Percentiles rank a stretch among this genome's conserved stretches.
Evolutionary conservation across 2,329 filamentous ascomycete species (phyloP).

Genomic region (Colletotrichum navitas): DNA sequence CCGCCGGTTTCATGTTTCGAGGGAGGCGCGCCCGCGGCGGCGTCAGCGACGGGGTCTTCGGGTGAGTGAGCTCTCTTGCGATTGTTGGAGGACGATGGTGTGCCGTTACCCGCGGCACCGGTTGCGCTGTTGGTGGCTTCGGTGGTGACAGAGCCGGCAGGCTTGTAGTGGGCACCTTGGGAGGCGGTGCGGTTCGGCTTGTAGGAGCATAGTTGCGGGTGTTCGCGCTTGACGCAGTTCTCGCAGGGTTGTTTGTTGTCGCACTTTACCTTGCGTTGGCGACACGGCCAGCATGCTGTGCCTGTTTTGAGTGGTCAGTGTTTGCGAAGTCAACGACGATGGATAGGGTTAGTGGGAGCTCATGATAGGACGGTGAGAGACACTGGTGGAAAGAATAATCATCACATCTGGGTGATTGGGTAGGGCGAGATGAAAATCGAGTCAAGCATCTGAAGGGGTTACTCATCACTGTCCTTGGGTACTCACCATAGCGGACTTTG

Average conservation of each 20-base stretch:
- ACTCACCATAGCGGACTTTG: conserved; percentile 76
- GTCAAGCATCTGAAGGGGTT: neutral
- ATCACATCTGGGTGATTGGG: neutral
- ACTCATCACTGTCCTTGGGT: conserved; percentile 6
- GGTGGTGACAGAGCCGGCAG: conserved; percentile 46
- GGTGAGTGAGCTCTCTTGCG: conserved; percentile 60
- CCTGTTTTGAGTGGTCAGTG: conserved; percentile 53
- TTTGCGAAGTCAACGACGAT: neutral
- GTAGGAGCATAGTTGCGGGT: conserved; percentile 74
- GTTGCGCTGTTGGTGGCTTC: conserved; percentile 42
- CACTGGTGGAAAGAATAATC: neutral
- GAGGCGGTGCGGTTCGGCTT: conserved; percentile 68
- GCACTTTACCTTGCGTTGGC: conserved; percentile 77
- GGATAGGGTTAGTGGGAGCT: neutral
- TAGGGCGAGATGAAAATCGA: conserved; percentile 2
- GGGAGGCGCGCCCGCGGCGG: conserved; percentile 46
- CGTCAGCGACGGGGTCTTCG: conserved; percentile 53
- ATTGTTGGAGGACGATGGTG: conserved; percentile 23
- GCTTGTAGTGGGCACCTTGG: conserved; percentile 45
- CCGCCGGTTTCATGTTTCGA: conserved; percentile 54
- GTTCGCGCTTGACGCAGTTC: conserved; percentile 76
- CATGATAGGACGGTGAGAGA: neutral
- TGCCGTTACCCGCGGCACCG: conserved; percentile 46
- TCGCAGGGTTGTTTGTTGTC: conserved; percentile 77
- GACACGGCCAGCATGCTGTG: conserved; percentile 75